These are phyloP conservation scores for Solidago caesia DNA, from an alignment of 129 eudicot genomes.

Conservation along the genomic window DNA sequence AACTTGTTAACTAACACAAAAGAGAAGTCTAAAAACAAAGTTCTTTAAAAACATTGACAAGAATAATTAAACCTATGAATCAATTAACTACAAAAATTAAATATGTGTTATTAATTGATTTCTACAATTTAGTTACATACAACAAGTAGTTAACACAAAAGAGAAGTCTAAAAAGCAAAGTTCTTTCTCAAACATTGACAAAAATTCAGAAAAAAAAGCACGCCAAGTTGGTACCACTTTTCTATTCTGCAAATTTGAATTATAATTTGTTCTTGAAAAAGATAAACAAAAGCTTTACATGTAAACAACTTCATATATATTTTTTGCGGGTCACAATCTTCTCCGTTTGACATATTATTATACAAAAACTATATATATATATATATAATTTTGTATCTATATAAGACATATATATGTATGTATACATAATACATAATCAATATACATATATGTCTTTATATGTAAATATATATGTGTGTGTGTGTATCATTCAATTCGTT, in stretches of 20 bases:
- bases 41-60: conserved; percentile 9
- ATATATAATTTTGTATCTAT: conserved; percentile 9
- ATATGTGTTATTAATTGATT: background rate
- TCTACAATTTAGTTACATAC: background rate
- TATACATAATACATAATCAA: conserved; percentile 4
- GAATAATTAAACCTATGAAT: background rate
- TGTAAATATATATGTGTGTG: conserved; percentile 3
- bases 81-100: background rate
- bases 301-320: conserved; percentile 27
- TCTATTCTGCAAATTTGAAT: conserved; percentile 25
- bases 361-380: conserved; percentile 23
- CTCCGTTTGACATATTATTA: conserved; percentile 22
- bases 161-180: background rate
- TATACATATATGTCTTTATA: conserved; percentile 22
- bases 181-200: conserved; percentile 9
- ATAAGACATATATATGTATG: background rate
- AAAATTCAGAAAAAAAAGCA: conserved; percentile 18
- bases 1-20: background rate
- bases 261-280: conserved; percentile 29
- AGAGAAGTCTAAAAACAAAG: background rate
- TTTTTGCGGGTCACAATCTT: conserved; percentile 16
- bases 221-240: conserved; percentile 33
- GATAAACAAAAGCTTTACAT: conserved; percentile 2
- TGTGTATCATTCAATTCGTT: background rate
- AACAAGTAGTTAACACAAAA: conserved; percentile 11